phyloP scores from a whole-genome alignment of 192 early-diverging fungal genomes.

The Oehlia diaphana region DNA sequence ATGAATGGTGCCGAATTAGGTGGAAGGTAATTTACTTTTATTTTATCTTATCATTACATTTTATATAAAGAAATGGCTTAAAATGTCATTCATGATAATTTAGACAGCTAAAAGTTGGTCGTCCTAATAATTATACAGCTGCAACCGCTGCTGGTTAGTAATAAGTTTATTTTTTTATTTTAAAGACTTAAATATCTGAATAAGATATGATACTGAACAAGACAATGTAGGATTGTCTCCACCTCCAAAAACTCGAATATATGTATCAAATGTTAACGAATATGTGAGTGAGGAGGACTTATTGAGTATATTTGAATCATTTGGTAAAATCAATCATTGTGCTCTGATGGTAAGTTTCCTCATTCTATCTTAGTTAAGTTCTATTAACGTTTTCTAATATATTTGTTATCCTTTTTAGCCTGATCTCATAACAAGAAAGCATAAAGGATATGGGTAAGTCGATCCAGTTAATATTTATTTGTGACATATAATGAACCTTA shows the following conservation, averaged over 20 bases:
- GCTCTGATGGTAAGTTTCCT: constrained; percentile 58
- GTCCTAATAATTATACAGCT: constrained; percentile 81
- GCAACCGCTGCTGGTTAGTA: constrained; percentile 50
- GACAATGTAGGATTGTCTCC: constrained; percentile 49
- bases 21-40: constrained; percentile 55
- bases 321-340: constrained; percentile 74
- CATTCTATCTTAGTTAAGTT: neutral
- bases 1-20: constrained; percentile 85
- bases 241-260: constrained; percentile 69
- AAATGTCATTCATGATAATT: neutral
- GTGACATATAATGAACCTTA: neutral
- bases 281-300: constrained; percentile 73
- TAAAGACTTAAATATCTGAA: neutral
- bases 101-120: constrained; percentile 74
- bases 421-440: constrained; percentile 66
- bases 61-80: neutral
- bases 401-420: constrained; percentile 46
- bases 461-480: neutral
- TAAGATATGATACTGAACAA: constrained; percentile 15
- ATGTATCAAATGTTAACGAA: constrained; percentile 83
- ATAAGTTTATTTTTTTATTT: constrained; percentile 5
- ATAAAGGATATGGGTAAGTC: constrained; percentile 79
- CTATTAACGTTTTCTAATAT: neutral
- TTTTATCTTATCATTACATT: neutral
- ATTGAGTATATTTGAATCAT: constrained; percentile 77